A percentile compares a stretch with the other conserved stretches of the same genome.
Conservation (phyloP, 2,329 filamentous ascomycete species). For the Cladosporium sp. region DNA sequence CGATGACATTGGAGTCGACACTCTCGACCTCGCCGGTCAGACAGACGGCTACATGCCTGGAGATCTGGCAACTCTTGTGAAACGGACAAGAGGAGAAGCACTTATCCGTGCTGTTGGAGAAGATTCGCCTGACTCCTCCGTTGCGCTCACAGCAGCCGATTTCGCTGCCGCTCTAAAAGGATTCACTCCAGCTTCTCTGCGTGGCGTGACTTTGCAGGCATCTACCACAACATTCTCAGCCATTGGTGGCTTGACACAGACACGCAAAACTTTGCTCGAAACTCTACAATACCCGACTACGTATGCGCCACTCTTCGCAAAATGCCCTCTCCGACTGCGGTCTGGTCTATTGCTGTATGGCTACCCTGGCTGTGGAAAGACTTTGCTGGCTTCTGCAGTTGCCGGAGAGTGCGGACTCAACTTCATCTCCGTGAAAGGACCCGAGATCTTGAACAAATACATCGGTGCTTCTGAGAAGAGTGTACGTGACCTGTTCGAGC, state of each 20-base stretch:
- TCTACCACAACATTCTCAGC: conserved; percentile 90
- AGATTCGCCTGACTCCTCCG: conserved; percentile 45
- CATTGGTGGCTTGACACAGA: conserved; percentile 85
- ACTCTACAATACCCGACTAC: conserved; percentile 96
- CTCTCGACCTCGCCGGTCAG: conserved; percentile 87
- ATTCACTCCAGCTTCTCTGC: conserved; percentile 91
- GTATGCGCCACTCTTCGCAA: conserved; percentile 95
- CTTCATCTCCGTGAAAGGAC: conserved; percentile 97
- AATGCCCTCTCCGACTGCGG: conserved; percentile 90
- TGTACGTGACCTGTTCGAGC: conserved; percentile 90
- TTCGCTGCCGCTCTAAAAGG: conserved; percentile 84
- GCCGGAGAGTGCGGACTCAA: conserved; percentile 96
- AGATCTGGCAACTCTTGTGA: conserved; percentile 81
- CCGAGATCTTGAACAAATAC: conserved; percentile 98
- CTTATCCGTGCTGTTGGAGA: conserved; percentile 74
- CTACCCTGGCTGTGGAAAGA: conserved; percentile 95
- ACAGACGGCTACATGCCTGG: conserved; percentile 99
- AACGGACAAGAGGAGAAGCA: conserved; percentile 86
- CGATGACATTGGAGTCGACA: conserved; percentile 80
- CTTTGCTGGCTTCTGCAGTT: conserved; percentile 91
- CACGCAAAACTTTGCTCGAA: conserved; percentile 86
- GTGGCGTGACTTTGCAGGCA: conserved; percentile 90
- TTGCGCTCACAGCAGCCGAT: conserved; percentile 70
- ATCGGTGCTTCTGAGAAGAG: conserved; percentile 97
- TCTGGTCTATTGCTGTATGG: conserved; percentile 93